These are phyloP conservation scores for Clonostachys byssicola DNA, from an alignment of 2,329 filamentous ascomycete genomes.

Conservation along the genomic window DNA sequence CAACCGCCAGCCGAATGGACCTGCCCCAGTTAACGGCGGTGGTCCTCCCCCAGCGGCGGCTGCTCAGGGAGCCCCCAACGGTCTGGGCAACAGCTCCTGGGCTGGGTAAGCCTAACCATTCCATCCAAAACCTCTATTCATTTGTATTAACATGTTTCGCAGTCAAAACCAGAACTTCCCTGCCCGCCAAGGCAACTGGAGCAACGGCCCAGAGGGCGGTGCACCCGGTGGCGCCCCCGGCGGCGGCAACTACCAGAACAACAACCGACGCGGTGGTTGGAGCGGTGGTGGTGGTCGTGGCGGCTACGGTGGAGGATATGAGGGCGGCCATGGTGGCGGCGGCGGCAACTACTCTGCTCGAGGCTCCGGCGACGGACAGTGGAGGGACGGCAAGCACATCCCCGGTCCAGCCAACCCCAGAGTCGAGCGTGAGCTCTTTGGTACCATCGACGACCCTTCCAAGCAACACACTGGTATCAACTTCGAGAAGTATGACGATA, in stretches of 20 bases:
- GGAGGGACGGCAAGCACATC: conserved; percentile 95
- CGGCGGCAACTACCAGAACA: conserved; percentile 4
- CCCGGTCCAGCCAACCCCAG: conserved; percentile 84
- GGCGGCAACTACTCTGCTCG: conserved; percentile 55
- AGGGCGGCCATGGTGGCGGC: conserved; percentile 26
- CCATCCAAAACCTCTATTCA: background rate
- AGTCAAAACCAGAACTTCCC: conserved; percentile 16
- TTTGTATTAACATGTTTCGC: conserved; percentile 9
- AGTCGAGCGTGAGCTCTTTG: conserved; percentile 93
- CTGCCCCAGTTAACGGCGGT: conserved; percentile 31
- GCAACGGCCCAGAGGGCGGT: conserved; percentile 17
- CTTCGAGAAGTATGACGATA: conserved; percentile 99
- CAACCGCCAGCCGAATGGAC: conserved; percentile 34
- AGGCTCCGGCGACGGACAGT: conserved; percentile 92
- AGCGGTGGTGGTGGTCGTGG: conserved; percentile 26
- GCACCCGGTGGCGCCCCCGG: conserved; percentile 1
- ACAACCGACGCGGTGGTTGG: conserved; percentile 24
- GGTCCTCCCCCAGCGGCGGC: conserved; percentile 1
- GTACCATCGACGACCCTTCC: conserved; percentile 81
- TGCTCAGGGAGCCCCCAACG: conserved; percentile 8
- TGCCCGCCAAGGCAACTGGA: conserved; percentile 27
- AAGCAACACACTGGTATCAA: conserved; percentile 99
- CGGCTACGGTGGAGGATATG: conserved; percentile 28
- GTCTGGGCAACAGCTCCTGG: conserved; percentile 60
- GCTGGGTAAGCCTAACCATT: conserved; percentile 45